phyloP scores from a whole-genome alignment of 1,139 yeast species.

The Zygoascus meyerae region DNA sequence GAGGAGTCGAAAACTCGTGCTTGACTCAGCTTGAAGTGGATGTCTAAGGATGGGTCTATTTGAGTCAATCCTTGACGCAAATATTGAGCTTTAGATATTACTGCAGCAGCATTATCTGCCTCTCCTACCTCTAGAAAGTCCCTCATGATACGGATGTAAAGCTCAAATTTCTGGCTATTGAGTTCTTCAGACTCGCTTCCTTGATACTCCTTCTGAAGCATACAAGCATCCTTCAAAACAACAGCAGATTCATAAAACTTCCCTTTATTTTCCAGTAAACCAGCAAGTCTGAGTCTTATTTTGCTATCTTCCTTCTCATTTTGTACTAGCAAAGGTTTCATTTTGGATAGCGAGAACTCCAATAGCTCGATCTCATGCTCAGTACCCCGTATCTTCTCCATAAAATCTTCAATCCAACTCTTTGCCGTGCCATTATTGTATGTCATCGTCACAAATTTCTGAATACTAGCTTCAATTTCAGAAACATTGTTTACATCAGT shows the following conservation, averaged over 20 bases:
- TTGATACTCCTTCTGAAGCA: slow-evolving; percentile 10
- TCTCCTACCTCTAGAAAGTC: slow-evolving; percentile 32
- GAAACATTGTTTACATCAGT: not conserved
- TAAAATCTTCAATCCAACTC: slow-evolving; percentile 15
- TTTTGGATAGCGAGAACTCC: slow-evolving; percentile 14
- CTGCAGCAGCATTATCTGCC: slow-evolving; percentile 30
- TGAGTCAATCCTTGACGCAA: slow-evolving; percentile 19
- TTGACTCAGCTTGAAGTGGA: slow-evolving; percentile 32
- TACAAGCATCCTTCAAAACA: slow-evolving; percentile 26
- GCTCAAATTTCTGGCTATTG: slow-evolving; percentile 27
- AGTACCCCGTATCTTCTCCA: slow-evolving; percentile 12
- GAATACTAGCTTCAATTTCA: not conserved
- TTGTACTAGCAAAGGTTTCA: slow-evolving; percentile 24
- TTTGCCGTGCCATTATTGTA: slow-evolving; percentile 15
- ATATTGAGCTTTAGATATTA: slow-evolving; percentile 29
- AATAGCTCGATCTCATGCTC: slow-evolving; percentile 5
- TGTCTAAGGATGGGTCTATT: slow-evolving; percentile 19
- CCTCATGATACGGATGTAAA: slow-evolving; percentile 30
- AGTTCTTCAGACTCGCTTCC: slow-evolving; percentile 20
- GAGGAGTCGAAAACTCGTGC: slow-evolving; percentile 33
- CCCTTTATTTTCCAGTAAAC: slow-evolving; percentile 24
- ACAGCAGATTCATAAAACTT: slow-evolving; percentile 28
- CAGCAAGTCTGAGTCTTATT: slow-evolving; percentile 28
- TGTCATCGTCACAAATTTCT: slow-evolving; percentile 11
- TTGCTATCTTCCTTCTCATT: slow-evolving; percentile 28